Conservation (phyloP, 2,329 filamentous ascomycete species). For the Penicillium corylophilum region DNA sequence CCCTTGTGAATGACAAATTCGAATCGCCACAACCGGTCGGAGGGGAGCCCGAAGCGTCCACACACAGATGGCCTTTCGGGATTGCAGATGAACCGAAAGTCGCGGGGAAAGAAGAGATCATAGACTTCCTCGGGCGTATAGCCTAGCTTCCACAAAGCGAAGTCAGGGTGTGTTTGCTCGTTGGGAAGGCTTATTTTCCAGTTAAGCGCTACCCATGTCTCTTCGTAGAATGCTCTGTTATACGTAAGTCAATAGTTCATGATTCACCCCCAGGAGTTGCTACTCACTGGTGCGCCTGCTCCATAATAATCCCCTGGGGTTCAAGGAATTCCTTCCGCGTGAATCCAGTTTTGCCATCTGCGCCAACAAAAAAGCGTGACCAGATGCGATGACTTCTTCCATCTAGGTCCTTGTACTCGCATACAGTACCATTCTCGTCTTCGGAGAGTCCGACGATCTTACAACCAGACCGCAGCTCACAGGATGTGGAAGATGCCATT, state of each 20-base stretch:
- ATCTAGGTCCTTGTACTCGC: constrained; percentile 19
- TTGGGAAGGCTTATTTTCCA: constrained; percentile 26
- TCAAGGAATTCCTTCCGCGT: constrained; percentile 50
- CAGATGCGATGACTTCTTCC: constrained; percentile 18
- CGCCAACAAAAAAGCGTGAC: constrained; percentile 41
- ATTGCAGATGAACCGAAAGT: constrained; percentile 21
- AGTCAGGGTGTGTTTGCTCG: constrained; percentile 25
- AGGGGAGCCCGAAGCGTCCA: constrained; percentile 16
- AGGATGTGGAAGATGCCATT: constrained; percentile 8
- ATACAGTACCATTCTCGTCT: constrained; percentile 14
- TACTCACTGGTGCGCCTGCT: constrained; percentile 24
- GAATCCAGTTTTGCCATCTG: constrained; percentile 50
- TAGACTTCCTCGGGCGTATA: constrained; percentile 29
- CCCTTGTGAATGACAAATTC: constrained; percentile 36
- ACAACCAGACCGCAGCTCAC: constrained; percentile 17
- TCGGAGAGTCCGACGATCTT: constrained; percentile 16
- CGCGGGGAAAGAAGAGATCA: constrained; percentile 28
- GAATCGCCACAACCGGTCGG: constrained; percentile 46
- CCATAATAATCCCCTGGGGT: constrained; percentile 39
- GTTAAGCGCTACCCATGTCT: constrained; percentile 30
- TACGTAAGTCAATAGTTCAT: constrained; percentile 8
- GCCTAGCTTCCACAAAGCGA: constrained; percentile 26
- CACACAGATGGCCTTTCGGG: constrained; percentile 2
- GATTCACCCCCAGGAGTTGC: too few relatives aligned
- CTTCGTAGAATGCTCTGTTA: constrained; percentile 17